Conservation (phyloP, 352 stramenopile species). For the Phytopythium mirpurense region DNA sequence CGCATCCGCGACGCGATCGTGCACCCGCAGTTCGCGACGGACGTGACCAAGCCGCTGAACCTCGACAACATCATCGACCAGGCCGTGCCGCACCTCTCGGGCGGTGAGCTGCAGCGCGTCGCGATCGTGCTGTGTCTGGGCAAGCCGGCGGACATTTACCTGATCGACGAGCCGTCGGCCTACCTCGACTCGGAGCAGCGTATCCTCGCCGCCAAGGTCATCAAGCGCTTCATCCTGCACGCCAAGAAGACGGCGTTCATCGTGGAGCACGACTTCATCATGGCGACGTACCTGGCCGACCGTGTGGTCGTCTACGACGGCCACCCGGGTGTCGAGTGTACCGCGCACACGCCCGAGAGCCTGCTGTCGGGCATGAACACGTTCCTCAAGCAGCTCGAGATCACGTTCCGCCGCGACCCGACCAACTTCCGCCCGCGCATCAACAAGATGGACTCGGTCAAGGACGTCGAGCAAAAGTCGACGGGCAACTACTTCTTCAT, state of each 20-base stretch:
- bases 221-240: conserved; percentile 99
- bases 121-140: conserved; percentile 97
- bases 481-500: conserved; percentile 99
- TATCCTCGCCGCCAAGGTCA: conserved; percentile 98
- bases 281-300: conserved; percentile 99
- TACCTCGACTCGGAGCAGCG: conserved; percentile 99
- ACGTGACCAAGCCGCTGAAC: conserved; percentile 98
- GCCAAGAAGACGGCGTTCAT: conserved; percentile 99
- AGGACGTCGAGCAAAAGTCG: conserved; percentile 97
- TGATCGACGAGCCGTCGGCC: conserved; percentile 99
- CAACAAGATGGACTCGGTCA: conserved; percentile 95
- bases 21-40: conserved; percentile 98
- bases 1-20: conserved; percentile 96
- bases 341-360: conserved; percentile 92
- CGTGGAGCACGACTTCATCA: conserved; percentile 99
- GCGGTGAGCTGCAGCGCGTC: conserved; percentile 98
- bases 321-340: conserved; percentile 96
- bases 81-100: conserved; percentile 96
- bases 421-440: conserved; percentile 98
- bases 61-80: conserved; percentile 99
- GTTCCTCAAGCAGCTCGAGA: conserved; percentile 98
- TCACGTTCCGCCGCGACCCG: conserved; percentile 99
- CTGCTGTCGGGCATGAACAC: conserved; percentile 98
- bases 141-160: conserved; percentile 98
- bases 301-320: conserved; percentile 96